phyloP scores from a whole-genome alignment of 345 rosid species.

The Rhodamnia argentea region DNA sequence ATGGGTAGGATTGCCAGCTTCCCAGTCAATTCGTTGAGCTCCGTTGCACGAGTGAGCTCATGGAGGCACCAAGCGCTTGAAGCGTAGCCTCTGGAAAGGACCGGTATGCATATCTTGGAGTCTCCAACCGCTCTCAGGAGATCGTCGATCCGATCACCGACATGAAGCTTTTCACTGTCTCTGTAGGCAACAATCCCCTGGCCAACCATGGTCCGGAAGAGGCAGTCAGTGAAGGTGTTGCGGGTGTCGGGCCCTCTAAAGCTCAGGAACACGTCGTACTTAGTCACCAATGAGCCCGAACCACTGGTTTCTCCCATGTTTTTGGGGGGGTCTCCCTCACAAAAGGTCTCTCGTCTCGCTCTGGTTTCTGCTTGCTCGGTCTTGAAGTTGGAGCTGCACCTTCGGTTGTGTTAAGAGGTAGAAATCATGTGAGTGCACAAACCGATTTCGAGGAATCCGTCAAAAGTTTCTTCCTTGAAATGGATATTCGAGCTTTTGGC shows the following conservation, averaged over 20 bases:
- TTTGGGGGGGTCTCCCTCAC: too few species aligned
- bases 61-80: not conserved
- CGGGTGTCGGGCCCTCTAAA: not conserved
- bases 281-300: too few species aligned
- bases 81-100: not conserved
- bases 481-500: too few species aligned
- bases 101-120: not conserved
- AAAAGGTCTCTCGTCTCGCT: too few species aligned
- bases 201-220: not conserved
- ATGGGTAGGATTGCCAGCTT: too few species aligned
- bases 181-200: not conserved
- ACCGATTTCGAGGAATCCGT: too few species aligned
- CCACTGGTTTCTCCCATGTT: too few species aligned
- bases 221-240: not conserved
- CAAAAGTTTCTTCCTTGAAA: too few species aligned
- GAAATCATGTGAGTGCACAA: not conserved
- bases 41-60: too few species aligned
- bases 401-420: rapidly evolving
- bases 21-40: too few species aligned
- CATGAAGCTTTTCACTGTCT: not conserved
- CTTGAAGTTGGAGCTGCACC: not conserved
- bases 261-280: too few species aligned
- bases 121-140: not conserved
- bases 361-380: not conserved
- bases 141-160: not conserved